Evolutionary conservation across 495 filamentous ascomycete genomes (phyloP).

Genomic region (Bacidia gigantensis): DNA sequence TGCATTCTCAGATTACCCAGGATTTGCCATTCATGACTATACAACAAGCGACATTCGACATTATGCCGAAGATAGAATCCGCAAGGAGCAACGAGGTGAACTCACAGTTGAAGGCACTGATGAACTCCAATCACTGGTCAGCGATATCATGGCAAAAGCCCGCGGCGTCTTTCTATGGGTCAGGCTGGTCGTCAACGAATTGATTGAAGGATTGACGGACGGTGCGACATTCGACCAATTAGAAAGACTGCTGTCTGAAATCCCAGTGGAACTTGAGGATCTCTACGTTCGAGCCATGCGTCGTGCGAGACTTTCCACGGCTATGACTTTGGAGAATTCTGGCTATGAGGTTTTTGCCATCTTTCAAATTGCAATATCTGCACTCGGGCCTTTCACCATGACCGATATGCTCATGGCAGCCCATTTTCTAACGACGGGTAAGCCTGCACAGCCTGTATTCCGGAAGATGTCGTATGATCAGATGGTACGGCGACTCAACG

Average conservation of each 20-base stretch:
- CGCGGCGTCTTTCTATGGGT: conserved; percentile 9
- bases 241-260: conserved; percentile 2
- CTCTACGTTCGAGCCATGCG: conserved; percentile 8
- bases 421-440: not conserved
- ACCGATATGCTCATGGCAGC: not conserved
- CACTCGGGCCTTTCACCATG: not conserved
- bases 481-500: not conserved
- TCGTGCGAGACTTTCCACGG: not conserved
- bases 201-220: conserved; percentile 10
- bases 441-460: not conserved
- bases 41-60: conserved; percentile 4
- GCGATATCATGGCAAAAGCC: conserved; percentile 3
- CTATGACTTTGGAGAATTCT: not conserved
- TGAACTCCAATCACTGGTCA: not conserved
- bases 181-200: conserved; percentile 9
- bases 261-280: conserved; percentile 8
- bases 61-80: conserved; percentile 1
- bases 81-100: not conserved
- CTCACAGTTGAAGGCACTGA: too few relatives aligned
- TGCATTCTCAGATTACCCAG: not conserved
- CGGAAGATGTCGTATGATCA: not conserved
- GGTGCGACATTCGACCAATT: conserved; percentile 6
- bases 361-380: not conserved
- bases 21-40: conserved; percentile 5
- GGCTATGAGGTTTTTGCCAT: not conserved